Evolutionary conservation across 441 rosid genomes (phyloP).

Genomic region (Rhodomyrtus psidioides): DNA sequence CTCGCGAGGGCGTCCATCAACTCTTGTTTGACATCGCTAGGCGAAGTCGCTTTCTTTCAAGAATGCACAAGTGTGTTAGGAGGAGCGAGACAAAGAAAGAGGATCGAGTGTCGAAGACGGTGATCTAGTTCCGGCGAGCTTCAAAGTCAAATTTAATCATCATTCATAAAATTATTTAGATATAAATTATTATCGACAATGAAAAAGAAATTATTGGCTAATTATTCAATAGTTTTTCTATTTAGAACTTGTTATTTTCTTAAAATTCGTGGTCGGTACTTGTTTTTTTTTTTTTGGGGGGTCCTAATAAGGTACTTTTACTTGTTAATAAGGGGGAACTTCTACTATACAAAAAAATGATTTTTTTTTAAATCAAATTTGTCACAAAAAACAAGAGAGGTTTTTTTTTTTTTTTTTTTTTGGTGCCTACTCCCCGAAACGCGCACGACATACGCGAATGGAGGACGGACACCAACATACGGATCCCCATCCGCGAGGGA

Average conservation of each 20-base stretch:
- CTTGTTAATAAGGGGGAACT: too few relatives aligned
- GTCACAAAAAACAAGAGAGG: not conserved
- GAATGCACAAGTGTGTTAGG: not conserved
- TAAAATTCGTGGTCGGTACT: not conserved
- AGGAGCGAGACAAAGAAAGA: not conserved
- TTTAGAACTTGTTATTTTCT: not conserved
- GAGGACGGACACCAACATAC: not conserved
- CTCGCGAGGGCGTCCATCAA: accelerated
- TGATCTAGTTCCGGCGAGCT: not conserved
- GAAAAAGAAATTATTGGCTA: too few relatives aligned
- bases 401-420: not conserved
- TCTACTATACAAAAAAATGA: not conserved
- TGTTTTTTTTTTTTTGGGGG: too few relatives aligned
- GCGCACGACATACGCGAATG: not conserved
- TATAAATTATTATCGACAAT: too few relatives aligned
- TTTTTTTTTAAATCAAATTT: not conserved
- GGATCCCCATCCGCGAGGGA: not conserved
- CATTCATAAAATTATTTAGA: too few relatives aligned
- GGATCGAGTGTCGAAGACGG: not conserved
- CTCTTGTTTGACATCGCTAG: not conserved
- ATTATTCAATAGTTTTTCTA: not conserved
- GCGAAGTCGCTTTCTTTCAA: not conserved
- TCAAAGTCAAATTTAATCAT: not conserved
- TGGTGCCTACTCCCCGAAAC: too few relatives aligned
- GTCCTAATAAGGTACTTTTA: too few relatives aligned